Percentiles rank a stretch among this genome's conserved stretches.
Conservation (phyloP, 1,139 yeast species). For the Magnusiomyces starmeri region DNA sequence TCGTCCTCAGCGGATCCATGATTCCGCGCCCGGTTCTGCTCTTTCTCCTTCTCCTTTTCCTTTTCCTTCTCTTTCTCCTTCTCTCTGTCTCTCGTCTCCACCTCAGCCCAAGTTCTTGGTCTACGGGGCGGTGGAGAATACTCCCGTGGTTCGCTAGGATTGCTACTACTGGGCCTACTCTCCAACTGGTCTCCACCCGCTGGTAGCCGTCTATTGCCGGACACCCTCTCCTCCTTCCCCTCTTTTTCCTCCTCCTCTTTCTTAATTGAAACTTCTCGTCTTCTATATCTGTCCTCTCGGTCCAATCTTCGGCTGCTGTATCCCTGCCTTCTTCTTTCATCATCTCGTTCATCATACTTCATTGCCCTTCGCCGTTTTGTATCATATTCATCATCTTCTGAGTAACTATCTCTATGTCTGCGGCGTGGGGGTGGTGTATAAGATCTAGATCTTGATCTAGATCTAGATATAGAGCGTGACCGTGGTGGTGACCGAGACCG, state of each 20-base stretch:
- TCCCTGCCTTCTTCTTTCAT: too few relatives aligned
- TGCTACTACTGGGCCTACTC: neutral
- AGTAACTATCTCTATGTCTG: neutral
- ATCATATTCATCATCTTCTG: neutral
- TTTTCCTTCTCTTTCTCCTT: neutral
- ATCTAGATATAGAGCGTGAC: slow-evolving; percentile 15
- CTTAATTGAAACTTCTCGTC: too few relatives aligned
- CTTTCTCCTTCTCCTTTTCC: neutral
- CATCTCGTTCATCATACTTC: too few relatives aligned
- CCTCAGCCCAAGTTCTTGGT: slow-evolving; percentile 15
- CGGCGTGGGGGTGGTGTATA: slow-evolving; percentile 2
- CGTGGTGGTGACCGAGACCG: too few relatives aligned
- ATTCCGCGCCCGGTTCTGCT: too few relatives aligned
- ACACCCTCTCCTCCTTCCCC: too few relatives aligned
- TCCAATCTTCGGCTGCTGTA: too few relatives aligned
- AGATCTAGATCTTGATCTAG: slow-evolving; percentile 23
- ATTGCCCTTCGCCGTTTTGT: neutral
- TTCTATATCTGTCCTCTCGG: too few relatives aligned
- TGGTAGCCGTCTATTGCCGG: neutral
- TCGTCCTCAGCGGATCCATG: too few relatives aligned
- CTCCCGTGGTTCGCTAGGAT: slow-evolving; percentile 1
- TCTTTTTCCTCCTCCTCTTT: neutral
- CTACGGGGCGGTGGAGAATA: slow-evolving; percentile 17
- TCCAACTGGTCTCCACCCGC: neutral
- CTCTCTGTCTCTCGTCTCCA: neutral